Conservation (phyloP, 371 early-diverging fungal species). For the Mortierella polycephala region DNA sequence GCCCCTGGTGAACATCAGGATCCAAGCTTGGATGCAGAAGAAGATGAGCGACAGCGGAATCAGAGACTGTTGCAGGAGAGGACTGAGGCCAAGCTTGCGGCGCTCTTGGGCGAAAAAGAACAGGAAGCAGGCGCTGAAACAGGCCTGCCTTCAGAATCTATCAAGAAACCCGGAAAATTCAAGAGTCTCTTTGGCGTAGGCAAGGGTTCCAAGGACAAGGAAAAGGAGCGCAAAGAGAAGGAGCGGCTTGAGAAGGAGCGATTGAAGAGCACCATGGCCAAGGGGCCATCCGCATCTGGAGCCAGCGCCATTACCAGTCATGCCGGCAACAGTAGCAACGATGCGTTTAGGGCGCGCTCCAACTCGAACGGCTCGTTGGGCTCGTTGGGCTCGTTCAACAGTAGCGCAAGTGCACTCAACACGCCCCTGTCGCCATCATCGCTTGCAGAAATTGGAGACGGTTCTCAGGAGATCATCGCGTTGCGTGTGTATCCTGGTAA, state of each 20-base stretch:
- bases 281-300: conserved; percentile 8
- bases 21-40: conserved; percentile 20
- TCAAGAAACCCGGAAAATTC: conserved; percentile 47
- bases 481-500: conserved; percentile 67
- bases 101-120: conserved; percentile 28
- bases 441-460: not conserved
- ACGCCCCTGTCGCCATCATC: conserved; percentile 15
- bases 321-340: conserved; percentile 6
- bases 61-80: conserved; percentile 27
- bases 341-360: conserved; percentile 28
- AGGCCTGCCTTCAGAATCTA: conserved; percentile 9
- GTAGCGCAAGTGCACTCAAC: not conserved
- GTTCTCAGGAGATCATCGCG: conserved; percentile 28
- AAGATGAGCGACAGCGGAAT: conserved; percentile 24
- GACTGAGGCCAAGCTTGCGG: conserved; percentile 38
- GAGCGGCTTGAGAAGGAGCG: conserved; percentile 35
- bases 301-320: not conserved
- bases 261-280: conserved; percentile 11
- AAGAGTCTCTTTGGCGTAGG: conserved; percentile 41
- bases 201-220: conserved; percentile 54
- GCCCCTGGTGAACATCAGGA: not conserved
- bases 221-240: conserved; percentile 43
- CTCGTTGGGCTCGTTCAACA: conserved; percentile 19
- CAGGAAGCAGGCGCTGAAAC: not conserved
- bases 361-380: conserved; percentile 46